These are phyloP conservation scores for Globisporangium viniferum DNA, from an alignment of 352 stramenopile genomes.

Conservation along the genomic window DNA sequence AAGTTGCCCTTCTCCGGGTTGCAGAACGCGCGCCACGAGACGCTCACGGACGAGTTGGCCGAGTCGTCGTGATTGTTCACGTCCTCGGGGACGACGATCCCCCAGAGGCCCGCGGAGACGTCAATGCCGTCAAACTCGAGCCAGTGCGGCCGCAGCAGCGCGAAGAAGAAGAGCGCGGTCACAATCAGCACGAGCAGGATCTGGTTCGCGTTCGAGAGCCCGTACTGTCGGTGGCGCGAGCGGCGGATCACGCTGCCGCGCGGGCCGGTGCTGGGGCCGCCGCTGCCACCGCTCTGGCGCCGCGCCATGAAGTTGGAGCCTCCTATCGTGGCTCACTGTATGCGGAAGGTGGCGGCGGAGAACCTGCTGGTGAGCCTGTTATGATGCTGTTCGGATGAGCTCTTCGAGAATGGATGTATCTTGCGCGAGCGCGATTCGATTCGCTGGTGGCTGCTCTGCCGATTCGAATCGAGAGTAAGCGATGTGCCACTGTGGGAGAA, in stretches of 20 bases:
- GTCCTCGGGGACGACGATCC: constrained; percentile 32
- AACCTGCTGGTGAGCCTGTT: neutral
- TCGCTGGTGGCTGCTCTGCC: neutral
- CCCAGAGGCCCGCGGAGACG: constrained; percentile 52
- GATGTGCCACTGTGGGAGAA: constrained; percentile 3
- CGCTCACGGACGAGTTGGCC: constrained; percentile 27
- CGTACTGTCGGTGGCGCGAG: constrained; percentile 63
- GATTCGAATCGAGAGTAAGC: neutral
- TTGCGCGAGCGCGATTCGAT: neutral
- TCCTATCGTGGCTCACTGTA: constrained; percentile 2
- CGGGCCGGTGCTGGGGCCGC: neutral
- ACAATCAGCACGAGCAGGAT: constrained; percentile 63
- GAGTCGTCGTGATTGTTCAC: constrained; percentile 19
- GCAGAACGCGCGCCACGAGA: constrained; percentile 60
- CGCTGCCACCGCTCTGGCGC: neutral
- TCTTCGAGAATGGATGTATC: neutral
- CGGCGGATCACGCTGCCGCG: constrained; percentile 18
- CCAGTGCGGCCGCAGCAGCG: constrained; percentile 63
- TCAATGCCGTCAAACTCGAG: constrained; percentile 37
- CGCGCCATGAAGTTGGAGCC: constrained; percentile 5
- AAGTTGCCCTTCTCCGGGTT: constrained; percentile 23
- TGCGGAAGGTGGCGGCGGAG: neutral
- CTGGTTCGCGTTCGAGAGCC: constrained; percentile 84
- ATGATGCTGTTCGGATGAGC: neutral
- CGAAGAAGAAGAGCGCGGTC: constrained; percentile 52